These are phyloP conservation scores for Achaetomiella virescens DNA, from an alignment of 495 filamentous ascomycete species.

Conservation along the genomic window DNA sequence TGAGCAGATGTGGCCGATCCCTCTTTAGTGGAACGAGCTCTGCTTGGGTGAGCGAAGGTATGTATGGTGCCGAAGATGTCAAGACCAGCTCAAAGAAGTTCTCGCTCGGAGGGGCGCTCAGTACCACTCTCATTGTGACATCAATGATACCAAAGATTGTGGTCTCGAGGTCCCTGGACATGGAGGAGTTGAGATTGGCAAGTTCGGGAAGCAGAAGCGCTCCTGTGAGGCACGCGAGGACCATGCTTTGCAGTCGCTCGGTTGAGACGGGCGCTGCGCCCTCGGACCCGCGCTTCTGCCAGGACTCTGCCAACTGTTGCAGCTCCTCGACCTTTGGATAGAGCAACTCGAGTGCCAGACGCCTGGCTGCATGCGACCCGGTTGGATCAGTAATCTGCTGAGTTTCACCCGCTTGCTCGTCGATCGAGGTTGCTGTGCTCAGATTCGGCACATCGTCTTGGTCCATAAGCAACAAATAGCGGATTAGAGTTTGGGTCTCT, in stretches of 20 bases:
- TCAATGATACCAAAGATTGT: slow-evolving; percentile 30
- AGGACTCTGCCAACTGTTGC: slow-evolving; percentile 33
- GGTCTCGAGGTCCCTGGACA: slow-evolving; percentile 36
- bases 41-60: slow-evolving; percentile 30
- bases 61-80: slow-evolving; percentile 29
- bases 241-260: slow-evolving; percentile 41
- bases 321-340: slow-evolving; percentile 42
- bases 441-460: slow-evolving; percentile 6
- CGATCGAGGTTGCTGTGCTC: neutral
- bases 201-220: slow-evolving; percentile 40
- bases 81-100: slow-evolving; percentile 33
- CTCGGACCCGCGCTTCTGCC: slow-evolving; percentile 39
- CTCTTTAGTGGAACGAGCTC: slow-evolving; percentile 26
- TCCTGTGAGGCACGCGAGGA: slow-evolving; percentile 40
- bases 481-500: slow-evolving; percentile 23
- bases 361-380: slow-evolving; percentile 38
- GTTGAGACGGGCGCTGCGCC: slow-evolving; percentile 35
- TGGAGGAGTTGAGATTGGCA: slow-evolving; percentile 32
- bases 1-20: slow-evolving; percentile 31
- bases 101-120: slow-evolving; percentile 31
- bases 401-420: slow-evolving; percentile 5
- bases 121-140: slow-evolving; percentile 28
- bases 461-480: slow-evolving; percentile 39
- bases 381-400: slow-evolving; percentile 26
- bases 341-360: slow-evolving; percentile 45